phyloP scores from a whole-genome alignment of 768 basidiomycete genomes.

The Xanthoconium stramineum region DNA sequence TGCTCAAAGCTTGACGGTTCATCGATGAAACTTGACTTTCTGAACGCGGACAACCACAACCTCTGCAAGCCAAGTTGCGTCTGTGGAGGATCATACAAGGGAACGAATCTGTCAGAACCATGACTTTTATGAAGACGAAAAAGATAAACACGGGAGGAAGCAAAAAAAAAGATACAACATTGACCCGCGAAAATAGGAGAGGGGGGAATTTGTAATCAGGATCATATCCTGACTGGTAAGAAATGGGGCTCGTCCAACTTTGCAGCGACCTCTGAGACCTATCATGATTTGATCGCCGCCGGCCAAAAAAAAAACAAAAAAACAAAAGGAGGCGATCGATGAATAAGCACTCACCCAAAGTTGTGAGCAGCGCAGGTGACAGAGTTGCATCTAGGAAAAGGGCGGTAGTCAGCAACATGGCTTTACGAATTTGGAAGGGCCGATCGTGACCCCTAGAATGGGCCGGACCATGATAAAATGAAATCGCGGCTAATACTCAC shows the following conservation, averaged over 20 bases:
- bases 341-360: slow-evolving; percentile 62
- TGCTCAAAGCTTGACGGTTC: slow-evolving; percentile 29
- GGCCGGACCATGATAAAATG: slow-evolving; percentile 9
- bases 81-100: slow-evolving; percentile 55
- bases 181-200: slow-evolving; percentile 26
- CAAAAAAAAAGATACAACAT: background rate
- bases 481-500: slow-evolving; percentile 45
- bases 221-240: slow-evolving; percentile 17
- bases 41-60: slow-evolving; percentile 64
- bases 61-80: slow-evolving; percentile 74
- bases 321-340: slow-evolving; percentile 8
- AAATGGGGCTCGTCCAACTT: slow-evolving; percentile 5
- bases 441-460: slow-evolving; percentile 17
- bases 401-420: background rate
- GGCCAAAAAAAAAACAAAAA: background rate
- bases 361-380: slow-evolving; percentile 77
- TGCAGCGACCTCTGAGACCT: background rate
- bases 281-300: background rate
- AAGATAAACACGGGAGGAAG: background rate
- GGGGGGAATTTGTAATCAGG: slow-evolving; percentile 23
- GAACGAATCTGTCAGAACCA: slow-evolving; percentile 47
- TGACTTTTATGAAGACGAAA: slow-evolving; percentile 14
- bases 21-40: slow-evolving; percentile 31
- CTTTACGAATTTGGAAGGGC: slow-evolving; percentile 1
- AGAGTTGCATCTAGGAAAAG: slow-evolving; percentile 53